A percentile compares a stretch with the other conserved stretches of the same genome.
These are phyloP conservation scores for Haplosporangium sp. DNA, from an alignment of 371 early-diverging fungal genomes.

Conservation along the genomic window DNA sequence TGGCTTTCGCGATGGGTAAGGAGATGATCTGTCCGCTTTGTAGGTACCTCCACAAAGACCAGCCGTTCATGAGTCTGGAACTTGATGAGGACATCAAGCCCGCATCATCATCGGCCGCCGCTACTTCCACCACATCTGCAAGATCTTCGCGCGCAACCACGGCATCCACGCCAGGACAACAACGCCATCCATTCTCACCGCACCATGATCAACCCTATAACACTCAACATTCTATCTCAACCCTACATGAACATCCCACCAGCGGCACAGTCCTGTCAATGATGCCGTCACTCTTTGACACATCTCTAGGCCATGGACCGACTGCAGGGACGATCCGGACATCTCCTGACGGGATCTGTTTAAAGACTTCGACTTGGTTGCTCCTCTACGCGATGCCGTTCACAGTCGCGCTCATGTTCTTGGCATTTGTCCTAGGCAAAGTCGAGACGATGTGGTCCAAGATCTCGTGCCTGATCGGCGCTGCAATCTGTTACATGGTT, in stretches of 20 bases:
- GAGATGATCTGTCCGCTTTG: slow-evolving; percentile 50
- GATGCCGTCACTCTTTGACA: slow-evolving; percentile 50
- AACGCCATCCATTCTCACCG: slow-evolving; percentile 9
- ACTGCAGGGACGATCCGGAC: slow-evolving; percentile 38
- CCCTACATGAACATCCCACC: slow-evolving; percentile 43
- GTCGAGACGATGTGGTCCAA: slow-evolving; percentile 51
- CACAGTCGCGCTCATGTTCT: slow-evolving; percentile 22
- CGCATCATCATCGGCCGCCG: not conserved
- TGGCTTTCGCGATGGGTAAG: slow-evolving; percentile 43
- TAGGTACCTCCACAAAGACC: slow-evolving; percentile 41
- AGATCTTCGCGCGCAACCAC: not conserved
- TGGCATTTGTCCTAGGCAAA: slow-evolving; percentile 37
- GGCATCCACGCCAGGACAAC: not conserved
- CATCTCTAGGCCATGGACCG: slow-evolving; percentile 32
- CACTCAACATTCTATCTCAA: slow-evolving; percentile 1
- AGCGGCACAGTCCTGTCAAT: slow-evolving; percentile 44
- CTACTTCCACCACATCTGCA: slow-evolving; percentile 9
- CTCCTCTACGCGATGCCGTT: slow-evolving; percentile 39
- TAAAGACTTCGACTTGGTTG: slow-evolving; percentile 43
- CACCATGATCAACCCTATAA: not conserved
- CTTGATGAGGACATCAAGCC: slow-evolving; percentile 24
- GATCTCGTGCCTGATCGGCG: slow-evolving; percentile 43
- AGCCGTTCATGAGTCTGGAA: slow-evolving; percentile 41
- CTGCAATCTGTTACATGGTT: slow-evolving; percentile 45
- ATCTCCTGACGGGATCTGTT: slow-evolving; percentile 30